Conservation (phyloP, 352 stramenopile genomes). For the Phytophthora macrochlamydospora region DNA sequence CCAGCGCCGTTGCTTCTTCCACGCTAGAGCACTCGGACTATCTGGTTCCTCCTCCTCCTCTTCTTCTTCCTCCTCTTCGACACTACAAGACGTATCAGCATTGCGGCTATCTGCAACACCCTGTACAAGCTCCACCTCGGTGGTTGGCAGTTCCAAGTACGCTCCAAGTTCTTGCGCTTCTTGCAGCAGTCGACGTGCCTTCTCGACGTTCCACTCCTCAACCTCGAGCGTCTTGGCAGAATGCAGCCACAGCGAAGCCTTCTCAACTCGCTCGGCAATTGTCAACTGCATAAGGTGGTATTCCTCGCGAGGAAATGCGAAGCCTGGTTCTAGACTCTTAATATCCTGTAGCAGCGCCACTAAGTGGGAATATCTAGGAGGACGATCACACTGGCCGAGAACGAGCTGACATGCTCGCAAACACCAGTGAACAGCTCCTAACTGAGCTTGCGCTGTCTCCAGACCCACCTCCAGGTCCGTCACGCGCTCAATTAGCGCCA, state of each 20-base stretch:
- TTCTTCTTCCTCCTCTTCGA: constrained; percentile 15
- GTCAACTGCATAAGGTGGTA: constrained; percentile 76
- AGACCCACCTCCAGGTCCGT: constrained; percentile 63
- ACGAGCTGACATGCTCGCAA: constrained; percentile 73
- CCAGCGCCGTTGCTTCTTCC: constrained; percentile 36
- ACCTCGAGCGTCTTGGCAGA: constrained; percentile 67
- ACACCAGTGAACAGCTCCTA: constrained; percentile 80
- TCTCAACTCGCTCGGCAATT: constrained; percentile 68
- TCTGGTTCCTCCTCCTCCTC: constrained; percentile 29
- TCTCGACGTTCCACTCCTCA: constrained; percentile 72
- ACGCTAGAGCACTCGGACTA: constrained; percentile 24
- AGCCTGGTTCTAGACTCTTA: constrained; percentile 41
- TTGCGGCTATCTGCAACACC: constrained; percentile 26
- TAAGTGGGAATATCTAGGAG: constrained; percentile 74
- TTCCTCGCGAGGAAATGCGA: constrained; percentile 66
- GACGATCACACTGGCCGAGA: constrained; percentile 39
- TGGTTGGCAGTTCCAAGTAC: constrained; percentile 70
- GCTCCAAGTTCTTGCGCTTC: constrained; percentile 61
- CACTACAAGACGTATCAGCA: not conserved
- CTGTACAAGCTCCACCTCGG: constrained; percentile 70
- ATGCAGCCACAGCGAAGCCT: constrained; percentile 67
- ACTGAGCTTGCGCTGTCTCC: constrained; percentile 51
- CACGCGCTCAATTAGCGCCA: constrained; percentile 65
- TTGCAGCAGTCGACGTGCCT: constrained; percentile 43
- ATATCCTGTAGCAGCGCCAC: constrained; percentile 67